A percentile compares a stretch with the other conserved stretches of the same genome.
Evolutionary conservation across 805 yeast species (phyloP).

Genomic region (Ogataea trehaloabstinens): DNA sequence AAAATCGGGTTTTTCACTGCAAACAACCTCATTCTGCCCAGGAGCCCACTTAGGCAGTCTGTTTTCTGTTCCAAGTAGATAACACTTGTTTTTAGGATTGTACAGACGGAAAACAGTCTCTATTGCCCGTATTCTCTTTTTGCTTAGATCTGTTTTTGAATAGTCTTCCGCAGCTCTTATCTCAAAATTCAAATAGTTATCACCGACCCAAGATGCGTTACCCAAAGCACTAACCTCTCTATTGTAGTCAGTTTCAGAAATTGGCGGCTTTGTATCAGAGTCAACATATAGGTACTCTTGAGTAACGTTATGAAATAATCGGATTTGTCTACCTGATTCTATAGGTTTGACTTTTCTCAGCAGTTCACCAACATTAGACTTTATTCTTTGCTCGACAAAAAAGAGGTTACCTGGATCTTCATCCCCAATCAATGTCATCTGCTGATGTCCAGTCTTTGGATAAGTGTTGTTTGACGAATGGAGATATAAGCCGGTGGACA

Average conservation of each 20-base stretch:
- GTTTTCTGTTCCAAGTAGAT: slow-evolving; percentile 67
- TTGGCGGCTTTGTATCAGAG: slow-evolving; percentile 74
- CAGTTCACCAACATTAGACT: slow-evolving; percentile 39
- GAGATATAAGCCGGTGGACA: slow-evolving; percentile 70
- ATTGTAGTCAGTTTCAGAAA: slow-evolving; percentile 87
- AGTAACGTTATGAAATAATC: slow-evolving; percentile 70
- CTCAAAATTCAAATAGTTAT: slow-evolving; percentile 68
- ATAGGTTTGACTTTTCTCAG: slow-evolving; percentile 22
- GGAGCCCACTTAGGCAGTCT: slow-evolving; percentile 81
- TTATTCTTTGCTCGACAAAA: slow-evolving; percentile 54
- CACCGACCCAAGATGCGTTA: slow-evolving; percentile 58
- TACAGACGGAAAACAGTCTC: slow-evolving; percentile 68
- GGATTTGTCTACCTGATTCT: slow-evolving; percentile 53
- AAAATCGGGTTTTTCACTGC: slow-evolving; percentile 70
- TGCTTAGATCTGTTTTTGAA: slow-evolving; percentile 32
- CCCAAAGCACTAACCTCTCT: slow-evolving; percentile 78
- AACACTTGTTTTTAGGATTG: slow-evolving; percentile 68
- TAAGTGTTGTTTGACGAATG: slow-evolving; percentile 72
- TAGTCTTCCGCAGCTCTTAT: slow-evolving; percentile 48
- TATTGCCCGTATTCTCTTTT: slow-evolving; percentile 46
- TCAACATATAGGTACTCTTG: slow-evolving; percentile 64
- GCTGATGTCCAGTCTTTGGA: slow-evolving; percentile 65
- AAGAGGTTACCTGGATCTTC: slow-evolving; percentile 68
- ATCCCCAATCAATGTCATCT: slow-evolving; percentile 68
- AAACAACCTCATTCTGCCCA: slow-evolving; percentile 83